Base-by-base conservation (phyloP, 371 early-diverging fungal genomes). In the Mortierella sp. region DNA sequence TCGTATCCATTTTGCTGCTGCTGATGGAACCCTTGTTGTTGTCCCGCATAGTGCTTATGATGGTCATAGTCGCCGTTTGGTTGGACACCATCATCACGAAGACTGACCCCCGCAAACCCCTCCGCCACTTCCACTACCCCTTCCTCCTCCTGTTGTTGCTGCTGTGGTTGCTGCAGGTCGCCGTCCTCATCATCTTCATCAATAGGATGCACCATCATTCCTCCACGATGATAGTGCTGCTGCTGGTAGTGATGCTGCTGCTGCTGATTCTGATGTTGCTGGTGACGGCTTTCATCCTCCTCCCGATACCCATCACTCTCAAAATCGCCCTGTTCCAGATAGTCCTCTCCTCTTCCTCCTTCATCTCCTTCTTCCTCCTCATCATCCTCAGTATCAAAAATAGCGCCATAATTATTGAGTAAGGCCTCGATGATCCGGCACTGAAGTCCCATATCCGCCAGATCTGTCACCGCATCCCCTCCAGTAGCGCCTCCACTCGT, bases 361-460 rank as follows among this genome's bases (percentile, higher is more conserved):
- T n/a, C n/a, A n/a, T 70, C 73, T 19, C 26, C 78, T 7, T 38
- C 79, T 68, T 72, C 77, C 19, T 78, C 78, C 0, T 78, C 78
- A 21, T 80, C 88, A 38, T 92, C 91, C 65, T 93, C 92, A 72
- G 90, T 89, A 73, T 93, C 94, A 80, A 94, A 94, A n/a, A 94
- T 93, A 24, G 90, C 84, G 3, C 86, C 79, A 74, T 91, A 93
- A 50, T 94, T 92, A 28, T 89, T 90, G 70, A 94, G 80, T n/a
- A 94, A 90, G 3, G 92, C 90, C 76, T 94, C 93, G 3, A 94
- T 88, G 6, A 93, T 90, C 70, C 86, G 89, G 63, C 91, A 91
- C 55, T 93, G 93, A 83, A 89, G 89, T 44, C 91, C 90, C 73
- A 93, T 92, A 72, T 92, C 93, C 26, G 89, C 91, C 9, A 91